A percentile compares a stretch with the other conserved stretches of the same genome.
Evolutionary conservation across 1,284 basidiomycete genomes (phyloP).

Genomic region (Hypsizygus ulmarius): DNA sequence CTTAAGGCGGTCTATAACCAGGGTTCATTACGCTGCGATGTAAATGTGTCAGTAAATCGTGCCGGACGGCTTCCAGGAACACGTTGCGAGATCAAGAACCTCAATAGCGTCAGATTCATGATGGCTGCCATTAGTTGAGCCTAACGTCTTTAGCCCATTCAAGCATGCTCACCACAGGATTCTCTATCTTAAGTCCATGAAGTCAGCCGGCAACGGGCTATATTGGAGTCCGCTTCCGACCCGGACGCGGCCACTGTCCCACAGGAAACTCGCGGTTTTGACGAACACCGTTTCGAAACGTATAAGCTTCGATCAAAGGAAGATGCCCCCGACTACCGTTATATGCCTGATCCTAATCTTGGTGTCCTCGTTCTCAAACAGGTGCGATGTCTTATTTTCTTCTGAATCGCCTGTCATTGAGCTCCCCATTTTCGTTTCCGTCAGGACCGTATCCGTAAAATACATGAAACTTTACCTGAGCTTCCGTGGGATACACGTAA

Average conservation of each 20-base stretch:
- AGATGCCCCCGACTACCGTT: conserved; percentile 93
- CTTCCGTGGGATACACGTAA: conserved; percentile 68
- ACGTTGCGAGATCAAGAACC: conserved; percentile 96
- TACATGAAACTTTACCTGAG: conserved; percentile 69
- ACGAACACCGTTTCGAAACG: conserved; percentile 81
- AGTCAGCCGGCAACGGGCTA: conserved; percentile 64
- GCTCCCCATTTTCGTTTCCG: not conserved
- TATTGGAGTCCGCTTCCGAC: conserved; percentile 42
- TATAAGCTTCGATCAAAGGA: conserved; percentile 87
- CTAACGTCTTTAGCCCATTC: not conserved
- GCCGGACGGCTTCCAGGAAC: conserved; percentile 69
- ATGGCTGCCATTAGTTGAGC: conserved; percentile 81
- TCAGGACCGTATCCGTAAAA: conserved; percentile 58
- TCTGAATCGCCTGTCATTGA: not conserved
- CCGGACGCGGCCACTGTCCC: conserved; percentile 38
- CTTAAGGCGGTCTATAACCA: conserved; percentile 29
- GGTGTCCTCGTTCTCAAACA: conserved; percentile 71
- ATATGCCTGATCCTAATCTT: conserved; percentile 97
- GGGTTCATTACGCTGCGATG: conserved; percentile 94
- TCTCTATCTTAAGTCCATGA: conserved; percentile 48
- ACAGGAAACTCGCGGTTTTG: conserved; percentile 92
- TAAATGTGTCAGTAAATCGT: conserved; percentile 89
- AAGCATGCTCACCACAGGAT: too few relatives aligned
- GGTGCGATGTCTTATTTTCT: conserved; percentile 33
- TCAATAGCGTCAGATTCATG: conserved; percentile 90